phyloP scores from a whole-genome alignment of 164 flowering plant species.

The Euptelea pleiosperma region DNA sequence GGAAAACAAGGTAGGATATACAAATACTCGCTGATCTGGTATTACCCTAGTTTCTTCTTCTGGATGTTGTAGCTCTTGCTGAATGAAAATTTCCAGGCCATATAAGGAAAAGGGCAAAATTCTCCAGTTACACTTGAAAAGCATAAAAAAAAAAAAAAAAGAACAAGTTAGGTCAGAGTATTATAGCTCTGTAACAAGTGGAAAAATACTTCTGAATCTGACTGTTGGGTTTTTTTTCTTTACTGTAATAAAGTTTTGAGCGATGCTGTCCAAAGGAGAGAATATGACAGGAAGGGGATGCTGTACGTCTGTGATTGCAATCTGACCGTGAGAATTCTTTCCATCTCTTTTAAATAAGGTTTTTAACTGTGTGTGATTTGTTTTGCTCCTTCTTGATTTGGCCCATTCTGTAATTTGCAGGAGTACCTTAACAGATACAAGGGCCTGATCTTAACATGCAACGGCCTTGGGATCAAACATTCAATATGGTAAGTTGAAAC shows the following conservation, averaged over 20 bases:
- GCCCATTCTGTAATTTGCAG: slow-evolving; percentile 34
- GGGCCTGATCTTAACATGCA: slow-evolving; percentile 90
- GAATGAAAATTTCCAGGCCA: too few species aligned
- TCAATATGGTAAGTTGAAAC: slow-evolving; percentile 49
- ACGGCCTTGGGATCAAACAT: slow-evolving; percentile 79
- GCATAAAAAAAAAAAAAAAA: too few species aligned
- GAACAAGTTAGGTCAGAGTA: too few species aligned
- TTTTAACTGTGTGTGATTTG: background rate
- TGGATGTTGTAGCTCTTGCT: too few species aligned
- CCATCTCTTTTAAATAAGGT: background rate
- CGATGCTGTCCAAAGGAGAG: slow-evolving; percentile 70
- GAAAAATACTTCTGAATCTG: background rate
- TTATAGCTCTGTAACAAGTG: too few species aligned
- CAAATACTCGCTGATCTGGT: too few species aligned
- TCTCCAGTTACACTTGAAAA: too few species aligned
- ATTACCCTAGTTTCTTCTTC: too few species aligned
- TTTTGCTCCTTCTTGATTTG: background rate
- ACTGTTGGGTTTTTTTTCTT: background rate
- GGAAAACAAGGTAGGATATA: too few species aligned
- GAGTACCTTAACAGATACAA: slow-evolving; percentile 76
- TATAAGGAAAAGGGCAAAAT: too few species aligned
- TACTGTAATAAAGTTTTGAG: slow-evolving; percentile 61
- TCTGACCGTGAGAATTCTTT: slow-evolving; percentile 41
- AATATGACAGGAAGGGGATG: slow-evolving; percentile 69
- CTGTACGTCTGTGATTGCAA: slow-evolving; percentile 47